These are phyloP conservation scores for Pezizomycotina sp. DNA, from an alignment of 2,329 filamentous ascomycete species.

Conservation along the genomic window DNA sequence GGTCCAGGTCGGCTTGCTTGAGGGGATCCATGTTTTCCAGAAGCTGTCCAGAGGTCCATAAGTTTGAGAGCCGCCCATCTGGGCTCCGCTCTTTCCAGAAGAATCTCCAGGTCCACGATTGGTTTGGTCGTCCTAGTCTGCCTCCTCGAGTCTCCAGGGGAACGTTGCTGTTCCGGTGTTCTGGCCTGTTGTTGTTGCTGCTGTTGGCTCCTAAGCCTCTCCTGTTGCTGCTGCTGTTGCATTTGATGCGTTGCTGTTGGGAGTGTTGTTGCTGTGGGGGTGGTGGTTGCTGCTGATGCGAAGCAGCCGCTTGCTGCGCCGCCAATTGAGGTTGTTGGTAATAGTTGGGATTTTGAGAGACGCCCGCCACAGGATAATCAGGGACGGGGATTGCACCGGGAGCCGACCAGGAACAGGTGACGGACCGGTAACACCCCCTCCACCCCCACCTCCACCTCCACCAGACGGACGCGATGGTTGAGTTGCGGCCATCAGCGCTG, in stretches of 20 bases:
- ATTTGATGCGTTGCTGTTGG: slow-evolving; percentile 6
- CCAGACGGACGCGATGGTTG: slow-evolving; percentile 28
- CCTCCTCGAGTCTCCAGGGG: slow-evolving; percentile 14
- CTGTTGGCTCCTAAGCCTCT: slow-evolving; percentile 8
- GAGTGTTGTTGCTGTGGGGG: slow-evolving; percentile 19
- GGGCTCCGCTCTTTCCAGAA: too few relatives aligned
- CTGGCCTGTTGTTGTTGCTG: slow-evolving; percentile 12
- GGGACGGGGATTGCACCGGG: slow-evolving; percentile 39
- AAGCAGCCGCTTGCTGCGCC: slow-evolving; percentile 4
- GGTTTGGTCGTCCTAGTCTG: too few relatives aligned
- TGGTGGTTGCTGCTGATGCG: slow-evolving; percentile 7
- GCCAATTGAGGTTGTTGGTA: slow-evolving; percentile 14
- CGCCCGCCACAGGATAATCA: slow-evolving; percentile 28
- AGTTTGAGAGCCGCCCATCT: too few relatives aligned
- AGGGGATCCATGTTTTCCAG: slow-evolving; percentile 7
- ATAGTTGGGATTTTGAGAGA: slow-evolving; percentile 15
- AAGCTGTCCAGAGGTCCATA: too few relatives aligned
- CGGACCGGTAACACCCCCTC: slow-evolving; percentile 17
- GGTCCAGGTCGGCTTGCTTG: slow-evolving; percentile 20
- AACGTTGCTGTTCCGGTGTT: slow-evolving; percentile 13
- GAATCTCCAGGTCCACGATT: too few relatives aligned
- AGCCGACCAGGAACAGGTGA: slow-evolving; percentile 32
- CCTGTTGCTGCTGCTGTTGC: slow-evolving; percentile 8
- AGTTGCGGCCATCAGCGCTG: slow-evolving; percentile 50
- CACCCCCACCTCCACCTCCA: slow-evolving; percentile 5